These are phyloP conservation scores for Physcia stellaris DNA, from an alignment of 495 filamentous ascomycete species.

Conservation along the genomic window DNA sequence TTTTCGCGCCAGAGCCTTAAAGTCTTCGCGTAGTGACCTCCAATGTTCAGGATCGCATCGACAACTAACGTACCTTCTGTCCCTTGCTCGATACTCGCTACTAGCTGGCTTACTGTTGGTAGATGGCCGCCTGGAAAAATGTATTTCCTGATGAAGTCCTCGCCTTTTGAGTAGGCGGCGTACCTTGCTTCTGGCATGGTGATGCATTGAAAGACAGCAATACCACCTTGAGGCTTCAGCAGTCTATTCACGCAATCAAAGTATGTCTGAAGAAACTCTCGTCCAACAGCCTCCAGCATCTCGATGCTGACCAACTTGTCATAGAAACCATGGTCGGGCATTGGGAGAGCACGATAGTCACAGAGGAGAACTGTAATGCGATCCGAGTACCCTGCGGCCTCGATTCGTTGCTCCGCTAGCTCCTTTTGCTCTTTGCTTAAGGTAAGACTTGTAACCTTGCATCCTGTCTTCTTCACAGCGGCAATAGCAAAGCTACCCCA, in stretches of 20 bases:
- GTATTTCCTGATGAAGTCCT: slow-evolving; percentile 56
- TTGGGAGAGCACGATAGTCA: slow-evolving; percentile 45
- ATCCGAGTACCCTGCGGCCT: slow-evolving; percentile 33
- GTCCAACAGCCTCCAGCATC: slow-evolving; percentile 63
- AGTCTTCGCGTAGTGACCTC: slow-evolving; percentile 55
- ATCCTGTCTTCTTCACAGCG: slow-evolving; percentile 44
- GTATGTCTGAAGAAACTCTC: slow-evolving; percentile 46
- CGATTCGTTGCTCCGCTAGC: slow-evolving; percentile 44
- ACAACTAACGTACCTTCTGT: slow-evolving; percentile 45
- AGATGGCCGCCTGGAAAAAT: slow-evolving; percentile 66
- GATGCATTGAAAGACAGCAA: slow-evolving; percentile 62
- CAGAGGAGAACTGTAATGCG: slow-evolving; percentile 42
- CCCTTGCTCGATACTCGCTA: slow-evolving; percentile 43
- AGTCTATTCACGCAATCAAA: slow-evolving; percentile 44
- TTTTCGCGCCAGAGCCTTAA: slow-evolving; percentile 52
- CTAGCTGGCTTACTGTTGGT: slow-evolving; percentile 48
- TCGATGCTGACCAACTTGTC: slow-evolving; percentile 62
- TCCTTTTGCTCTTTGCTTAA: slow-evolving; percentile 47
- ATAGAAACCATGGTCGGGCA: slow-evolving; percentile 35
- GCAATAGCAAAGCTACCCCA: slow-evolving; percentile 57
- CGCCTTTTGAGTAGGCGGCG: slow-evolving; percentile 28
- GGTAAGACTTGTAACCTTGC: slow-evolving; percentile 48
- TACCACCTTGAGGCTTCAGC: slow-evolving; percentile 47
- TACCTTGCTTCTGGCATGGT: slow-evolving; percentile 50
- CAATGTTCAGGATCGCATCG: slow-evolving; percentile 52